phyloP scores from a whole-genome alignment of 352 stramenopile species.

The Pythium utonaiense region DNA sequence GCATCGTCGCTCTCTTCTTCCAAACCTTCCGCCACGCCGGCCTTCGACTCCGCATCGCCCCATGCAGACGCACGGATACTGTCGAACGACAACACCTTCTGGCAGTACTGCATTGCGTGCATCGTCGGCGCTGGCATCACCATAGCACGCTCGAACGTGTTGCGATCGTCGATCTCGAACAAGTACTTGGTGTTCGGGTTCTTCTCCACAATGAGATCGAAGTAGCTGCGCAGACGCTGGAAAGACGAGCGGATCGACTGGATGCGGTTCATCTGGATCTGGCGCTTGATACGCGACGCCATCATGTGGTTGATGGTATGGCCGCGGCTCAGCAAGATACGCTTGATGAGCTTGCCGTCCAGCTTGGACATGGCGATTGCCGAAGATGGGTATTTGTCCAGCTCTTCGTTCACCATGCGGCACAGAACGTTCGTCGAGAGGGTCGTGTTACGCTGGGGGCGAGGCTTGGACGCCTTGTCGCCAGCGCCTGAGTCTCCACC shows the following conservation, averaged over 20 bases:
- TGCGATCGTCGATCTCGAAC: constrained; percentile 46
- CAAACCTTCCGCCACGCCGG: constrained; percentile 32
- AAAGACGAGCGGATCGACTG: constrained; percentile 59
- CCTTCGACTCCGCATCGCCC: constrained; percentile 29
- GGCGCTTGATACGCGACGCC: constrained; percentile 73
- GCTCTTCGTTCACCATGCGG: constrained; percentile 67
- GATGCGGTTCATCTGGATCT: constrained; percentile 59
- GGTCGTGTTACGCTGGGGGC: constrained; percentile 66
- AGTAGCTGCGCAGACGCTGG: constrained; percentile 59
- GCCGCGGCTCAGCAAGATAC: constrained; percentile 62
- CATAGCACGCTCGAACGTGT: constrained; percentile 57
- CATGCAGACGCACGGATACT: constrained; percentile 41
- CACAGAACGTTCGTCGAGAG: constrained; percentile 76
- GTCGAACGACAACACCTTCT: constrained; percentile 61
- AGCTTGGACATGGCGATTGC: constrained; percentile 61
- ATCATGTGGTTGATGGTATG: constrained; percentile 84
- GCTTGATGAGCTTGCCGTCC: constrained; percentile 71
- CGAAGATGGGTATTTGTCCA: constrained; percentile 56
- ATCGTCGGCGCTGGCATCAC: constrained; percentile 56
- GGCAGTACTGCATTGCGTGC: constrained; percentile 50
- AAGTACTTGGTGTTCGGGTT: constrained; percentile 55
- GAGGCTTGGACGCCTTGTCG: constrained; percentile 4
- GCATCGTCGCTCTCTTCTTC: constrained; percentile 64
- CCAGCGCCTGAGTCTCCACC: not conserved
- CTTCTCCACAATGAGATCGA: constrained; percentile 61